phyloP scores from a whole-genome alignment of 768 basidiomycete species.

The Serendipita sp. region DNA sequence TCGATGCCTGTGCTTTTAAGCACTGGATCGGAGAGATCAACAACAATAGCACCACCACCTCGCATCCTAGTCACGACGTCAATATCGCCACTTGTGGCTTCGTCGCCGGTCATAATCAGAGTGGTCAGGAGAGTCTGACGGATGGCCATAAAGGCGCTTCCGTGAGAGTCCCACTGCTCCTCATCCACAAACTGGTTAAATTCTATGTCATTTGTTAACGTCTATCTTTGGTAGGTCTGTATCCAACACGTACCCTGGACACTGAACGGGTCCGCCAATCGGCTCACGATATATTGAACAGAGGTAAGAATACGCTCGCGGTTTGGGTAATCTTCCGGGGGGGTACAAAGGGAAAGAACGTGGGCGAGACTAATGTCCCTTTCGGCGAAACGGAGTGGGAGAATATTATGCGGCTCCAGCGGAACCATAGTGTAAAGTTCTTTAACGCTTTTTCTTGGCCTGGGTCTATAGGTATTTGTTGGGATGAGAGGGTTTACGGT shows the following conservation, averaged over 20 bases:
- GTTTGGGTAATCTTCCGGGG: not conserved
- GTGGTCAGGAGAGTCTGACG: slow-evolving; percentile 1
- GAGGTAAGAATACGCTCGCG: slow-evolving; percentile 2
- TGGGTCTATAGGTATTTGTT: not conserved
- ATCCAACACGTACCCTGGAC: not conserved
- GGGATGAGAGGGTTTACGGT: not conserved
- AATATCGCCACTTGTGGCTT: not conserved
- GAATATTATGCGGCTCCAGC: not conserved
- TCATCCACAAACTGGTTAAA: slow-evolving; percentile 1
- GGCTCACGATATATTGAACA: slow-evolving; percentile 1
- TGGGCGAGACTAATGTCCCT: not conserved
- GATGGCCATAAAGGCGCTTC: slow-evolving; percentile 3
- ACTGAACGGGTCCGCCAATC: not conserved
- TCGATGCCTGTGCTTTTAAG: not conserved
- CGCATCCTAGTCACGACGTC: not conserved
- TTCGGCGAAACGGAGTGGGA: not conserved
- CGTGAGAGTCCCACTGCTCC: slow-evolving; percentile 1
- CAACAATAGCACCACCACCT: not conserved
- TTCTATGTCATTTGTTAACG: not conserved
- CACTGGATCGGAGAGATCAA: not conserved
- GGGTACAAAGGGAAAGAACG: not conserved
- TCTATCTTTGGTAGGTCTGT: too few relatives aligned
- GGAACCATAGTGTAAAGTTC: not conserved
- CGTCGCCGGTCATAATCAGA: not conserved
- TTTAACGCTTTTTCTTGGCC: not conserved